Base-by-base conservation (phyloP, 164 flowering plant genomes). In the Aristolochia californica region DNA sequence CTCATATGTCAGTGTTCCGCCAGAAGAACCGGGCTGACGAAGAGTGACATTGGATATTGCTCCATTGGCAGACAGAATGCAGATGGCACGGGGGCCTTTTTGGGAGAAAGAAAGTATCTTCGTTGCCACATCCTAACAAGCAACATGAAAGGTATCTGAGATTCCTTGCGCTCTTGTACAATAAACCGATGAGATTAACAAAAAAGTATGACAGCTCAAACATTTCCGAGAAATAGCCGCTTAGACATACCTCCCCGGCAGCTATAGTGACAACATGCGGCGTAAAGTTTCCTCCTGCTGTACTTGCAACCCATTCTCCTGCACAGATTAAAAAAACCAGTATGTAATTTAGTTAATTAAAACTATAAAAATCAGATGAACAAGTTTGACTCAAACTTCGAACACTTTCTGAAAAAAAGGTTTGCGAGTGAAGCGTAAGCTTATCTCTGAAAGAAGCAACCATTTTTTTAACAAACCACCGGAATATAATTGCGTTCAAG, bases 11-110 rank as follows among this genome's bases (percentile, higher is more conserved):
- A 87, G 66, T 27, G 74, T 69, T 40, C 95, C 95, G 16, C 88
- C 91, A 60, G 91, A 81, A 49, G 90, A 80, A 65, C 84, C 85
- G 5, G 94, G 87, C 65, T 87, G 94, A 17, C 87, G 81, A 68
- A 91, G 69, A 1, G 94, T 87, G 43, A 84, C 96, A 70, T 74
- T 85, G 0, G 96, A 87, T 72, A 91, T 70, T 43, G 91, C 70
- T 38, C 97, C 97, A 72, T 80, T 91, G 8, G 96, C 94, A 18
- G 96, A 87, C 56, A 91, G 86, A 65, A 91, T 61, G 58, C 97
- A 91, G 30, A 91, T 70, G 17, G 84, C 85, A 49, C 87, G 67
- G 28, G 85, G 78, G 50, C 89, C 89, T 64, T 83, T 78, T 18
- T 80, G 87, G 7, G 85, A 64, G 70, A 91, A 73, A 1, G 88